Evolutionary conservation across 2,329 filamentous ascomycete genomes (phyloP).

Genomic region (Zymoseptoria ardabiliae): DNA sequence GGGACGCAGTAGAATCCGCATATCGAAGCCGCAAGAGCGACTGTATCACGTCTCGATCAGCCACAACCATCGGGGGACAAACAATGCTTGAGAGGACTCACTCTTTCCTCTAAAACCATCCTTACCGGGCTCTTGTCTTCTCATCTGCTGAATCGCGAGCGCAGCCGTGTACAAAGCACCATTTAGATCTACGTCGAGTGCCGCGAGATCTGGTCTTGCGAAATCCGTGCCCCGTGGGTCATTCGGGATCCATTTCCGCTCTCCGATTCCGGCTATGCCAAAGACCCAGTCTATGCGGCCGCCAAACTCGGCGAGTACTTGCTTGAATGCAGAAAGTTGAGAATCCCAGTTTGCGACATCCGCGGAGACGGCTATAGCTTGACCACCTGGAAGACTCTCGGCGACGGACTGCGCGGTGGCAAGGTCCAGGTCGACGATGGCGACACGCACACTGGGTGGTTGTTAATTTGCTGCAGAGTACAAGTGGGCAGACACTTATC

Average conservation of each 20-base stretch:
- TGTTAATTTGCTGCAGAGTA: background rate
- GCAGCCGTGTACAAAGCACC: constrained; percentile 38
- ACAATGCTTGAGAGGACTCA: constrained; percentile 13
- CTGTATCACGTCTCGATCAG: constrained; percentile 4
- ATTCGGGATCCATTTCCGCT: constrained; percentile 32
- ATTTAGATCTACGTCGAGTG: constrained; percentile 36
- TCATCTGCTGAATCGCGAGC: constrained; percentile 39
- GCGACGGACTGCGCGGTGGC: constrained; percentile 22
- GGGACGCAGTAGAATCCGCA: constrained; percentile 39
- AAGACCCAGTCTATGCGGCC: constrained; percentile 35
- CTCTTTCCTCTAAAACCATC: constrained; percentile 34
- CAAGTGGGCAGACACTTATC: background rate
- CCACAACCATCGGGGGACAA: background rate
- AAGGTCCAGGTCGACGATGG: constrained; percentile 38
- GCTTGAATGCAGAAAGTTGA: constrained; percentile 32
- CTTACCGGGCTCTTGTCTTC: constrained; percentile 31
- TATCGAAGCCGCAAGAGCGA: constrained; percentile 32
- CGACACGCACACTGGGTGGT: constrained; percentile 40
- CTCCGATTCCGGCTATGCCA: constrained; percentile 36
- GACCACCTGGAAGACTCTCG: constrained; percentile 13
- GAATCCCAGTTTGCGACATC: constrained; percentile 33
- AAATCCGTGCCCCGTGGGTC: constrained; percentile 23
- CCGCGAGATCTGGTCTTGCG: constrained; percentile 33
- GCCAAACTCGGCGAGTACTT: constrained; percentile 27
- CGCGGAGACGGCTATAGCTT: constrained; percentile 23